phyloP scores from a whole-genome alignment of 225 moss, liverwort and hornwort species.

The Polytrichum formosum region DNA sequence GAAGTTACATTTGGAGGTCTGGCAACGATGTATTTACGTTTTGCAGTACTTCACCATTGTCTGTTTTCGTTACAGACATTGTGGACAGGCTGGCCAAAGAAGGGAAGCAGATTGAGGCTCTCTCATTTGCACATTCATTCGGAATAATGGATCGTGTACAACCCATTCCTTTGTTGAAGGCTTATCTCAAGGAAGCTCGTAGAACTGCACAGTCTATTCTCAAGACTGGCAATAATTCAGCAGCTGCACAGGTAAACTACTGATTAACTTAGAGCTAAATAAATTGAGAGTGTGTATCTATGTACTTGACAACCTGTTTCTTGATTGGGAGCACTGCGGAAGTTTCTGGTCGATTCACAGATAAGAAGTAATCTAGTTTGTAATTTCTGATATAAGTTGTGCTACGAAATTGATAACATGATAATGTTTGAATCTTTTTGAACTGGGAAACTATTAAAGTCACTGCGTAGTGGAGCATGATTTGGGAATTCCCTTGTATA shows the following conservation, averaged over 20 bases:
- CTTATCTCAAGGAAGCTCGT: conserved; percentile 96
- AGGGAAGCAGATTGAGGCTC: conserved; percentile 99
- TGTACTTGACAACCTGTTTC: too few relatives aligned
- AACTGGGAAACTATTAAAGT: too few relatives aligned
- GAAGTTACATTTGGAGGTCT: conserved; percentile 6
- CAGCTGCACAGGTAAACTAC: conserved; percentile 87
- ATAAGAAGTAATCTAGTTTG: too few relatives aligned
- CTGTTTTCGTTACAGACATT: conserved; percentile 88
- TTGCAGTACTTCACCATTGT: conserved; percentile 45
- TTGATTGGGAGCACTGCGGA: too few relatives aligned
- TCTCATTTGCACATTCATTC: conserved; percentile 98
- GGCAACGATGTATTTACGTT: conserved; percentile 32
- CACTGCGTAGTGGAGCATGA: too few relatives aligned
- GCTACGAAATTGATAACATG: too few relatives aligned
- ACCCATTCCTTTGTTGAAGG: conserved; percentile 92
- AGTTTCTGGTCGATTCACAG: too few relatives aligned
- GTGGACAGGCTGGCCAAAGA: conserved; percentile 99
- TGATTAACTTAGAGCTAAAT: conserved; percentile 5
- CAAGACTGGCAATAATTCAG: conserved; percentile 92
- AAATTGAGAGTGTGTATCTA: not conserved
- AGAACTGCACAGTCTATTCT: conserved; percentile 92
- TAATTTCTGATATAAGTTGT: too few relatives aligned
- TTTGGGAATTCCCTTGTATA: too few relatives aligned
- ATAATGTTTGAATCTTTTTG: too few relatives aligned
- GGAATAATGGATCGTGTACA: conserved; percentile 99